Conservation (phyloP, 495 filamentous ascomycete genomes). For the Penicillium alfredii region DNA sequence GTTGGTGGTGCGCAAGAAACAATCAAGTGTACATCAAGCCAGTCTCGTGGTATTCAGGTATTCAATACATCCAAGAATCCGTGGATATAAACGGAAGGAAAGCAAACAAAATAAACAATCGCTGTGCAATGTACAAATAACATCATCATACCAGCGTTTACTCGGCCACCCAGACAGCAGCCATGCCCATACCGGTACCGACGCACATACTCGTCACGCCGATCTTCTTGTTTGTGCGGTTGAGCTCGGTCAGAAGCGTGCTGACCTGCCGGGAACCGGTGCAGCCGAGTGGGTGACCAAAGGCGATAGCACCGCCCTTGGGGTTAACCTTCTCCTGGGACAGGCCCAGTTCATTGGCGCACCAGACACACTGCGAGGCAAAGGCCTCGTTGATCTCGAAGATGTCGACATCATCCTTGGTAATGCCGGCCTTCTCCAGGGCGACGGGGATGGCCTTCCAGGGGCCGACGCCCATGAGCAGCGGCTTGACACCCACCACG, state of each 20-base stretch:
- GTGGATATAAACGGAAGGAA: constrained; percentile 12
- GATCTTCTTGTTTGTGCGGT: constrained; percentile 71
- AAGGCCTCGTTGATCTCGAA: constrained; percentile 99
- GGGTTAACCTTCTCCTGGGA: constrained; percentile 82
- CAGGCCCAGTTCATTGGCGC: constrained; percentile 78
- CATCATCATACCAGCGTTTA: constrained; percentile 37
- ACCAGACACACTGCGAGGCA: constrained; percentile 91
- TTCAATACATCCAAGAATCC: constrained; percentile 24
- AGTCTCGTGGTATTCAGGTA: constrained; percentile 25
- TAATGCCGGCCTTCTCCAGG: constrained; percentile 77
- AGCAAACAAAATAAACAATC: constrained; percentile 15
- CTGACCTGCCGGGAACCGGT: constrained; percentile 91
- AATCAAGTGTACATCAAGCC: constrained; percentile 13
- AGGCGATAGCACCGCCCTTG: constrained; percentile 97
- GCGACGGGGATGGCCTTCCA: constrained; percentile 95
- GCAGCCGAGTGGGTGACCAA: constrained; percentile 92
- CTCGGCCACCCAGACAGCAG: constrained; percentile 87
- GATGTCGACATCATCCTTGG: constrained; percentile 89
- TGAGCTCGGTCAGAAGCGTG: constrained; percentile 83
- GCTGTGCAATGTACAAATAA: constrained; percentile 31
- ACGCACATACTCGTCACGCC: constrained; percentile 96
- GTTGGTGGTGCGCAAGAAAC: constrained; percentile 3
- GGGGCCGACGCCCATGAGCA: constrained; percentile 94
- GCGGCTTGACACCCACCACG: constrained; percentile 81
- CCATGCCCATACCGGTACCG: constrained; percentile 97